Conservation (phyloP, 2,329 filamentous ascomycete genomes). For the Hyphodiscus sp. region DNA sequence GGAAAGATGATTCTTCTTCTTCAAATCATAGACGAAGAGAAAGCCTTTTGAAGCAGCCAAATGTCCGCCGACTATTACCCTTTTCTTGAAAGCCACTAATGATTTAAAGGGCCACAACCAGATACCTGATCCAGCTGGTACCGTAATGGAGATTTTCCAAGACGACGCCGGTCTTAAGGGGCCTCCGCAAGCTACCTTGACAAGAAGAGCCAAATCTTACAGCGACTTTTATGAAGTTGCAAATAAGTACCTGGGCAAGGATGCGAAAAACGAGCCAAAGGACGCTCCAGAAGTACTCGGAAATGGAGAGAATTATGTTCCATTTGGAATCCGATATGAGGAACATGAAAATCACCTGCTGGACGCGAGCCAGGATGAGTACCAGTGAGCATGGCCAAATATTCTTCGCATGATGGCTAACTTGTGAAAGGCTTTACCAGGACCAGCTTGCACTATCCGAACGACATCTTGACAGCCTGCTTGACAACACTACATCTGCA, state of each 20-base stretch:
- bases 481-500: conserved; percentile 69
- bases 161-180: conserved; percentile 47
- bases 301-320: conserved; percentile 41
- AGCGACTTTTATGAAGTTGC: conserved; percentile 67
- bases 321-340: conserved; percentile 53
- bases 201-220: conserved; percentile 67
- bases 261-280: conserved; percentile 30
- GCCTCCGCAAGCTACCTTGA: conserved; percentile 60
- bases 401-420: background rate
- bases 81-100: conserved; percentile 23
- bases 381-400: conserved; percentile 53
- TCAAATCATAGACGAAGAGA: conserved; percentile 58
- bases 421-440: conserved; percentile 56
- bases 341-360: conserved; percentile 61
- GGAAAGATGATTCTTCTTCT: conserved; percentile 39
- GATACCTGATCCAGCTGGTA: conserved; percentile 44
- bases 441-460: conserved; percentile 78
- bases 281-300: conserved; percentile 24
- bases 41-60: conserved; percentile 62
- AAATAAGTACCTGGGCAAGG: conserved; percentile 49
- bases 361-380: conserved; percentile 78
- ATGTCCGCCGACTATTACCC: conserved; percentile 41
- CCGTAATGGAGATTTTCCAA: conserved; percentile 53
- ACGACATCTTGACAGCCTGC: conserved; percentile 71
- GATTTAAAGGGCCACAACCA: conserved; percentile 45